These are phyloP conservation scores for Jamesozyma lodderae DNA, from an alignment of 805 yeast genomes.

Conservation along the genomic window DNA sequence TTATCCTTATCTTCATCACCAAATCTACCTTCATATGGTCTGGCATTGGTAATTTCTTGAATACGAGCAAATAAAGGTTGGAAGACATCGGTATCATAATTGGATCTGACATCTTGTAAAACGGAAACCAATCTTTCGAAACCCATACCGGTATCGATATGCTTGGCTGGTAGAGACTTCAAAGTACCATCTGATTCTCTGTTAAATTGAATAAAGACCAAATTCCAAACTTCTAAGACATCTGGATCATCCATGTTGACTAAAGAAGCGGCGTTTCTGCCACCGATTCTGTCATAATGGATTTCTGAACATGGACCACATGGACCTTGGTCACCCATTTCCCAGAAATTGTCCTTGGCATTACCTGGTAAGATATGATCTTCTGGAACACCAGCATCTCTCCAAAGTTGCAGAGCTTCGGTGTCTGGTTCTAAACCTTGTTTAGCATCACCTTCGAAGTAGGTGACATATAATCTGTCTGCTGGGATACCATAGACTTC, in stretches of 20 bases:
- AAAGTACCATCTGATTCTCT: conserved; percentile 82
- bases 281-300: conserved; percentile 97
- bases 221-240: conserved; percentile 95
- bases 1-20: conserved; percentile 92
- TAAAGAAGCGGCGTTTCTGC: conserved; percentile 84
- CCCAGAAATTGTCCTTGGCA: conserved; percentile 95
- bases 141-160: conserved; percentile 98
- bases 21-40: conserved; percentile 85
- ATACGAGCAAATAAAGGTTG: conserved; percentile 78
- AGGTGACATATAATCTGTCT: conserved; percentile 85
- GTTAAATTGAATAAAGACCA: conserved; percentile 93
- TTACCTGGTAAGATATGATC: conserved; percentile 90
- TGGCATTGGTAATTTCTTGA: conserved; percentile 86
- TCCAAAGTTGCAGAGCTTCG: conserved; percentile 87
- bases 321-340: conserved; percentile 99
- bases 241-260: conserved; percentile 98
- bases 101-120: conserved; percentile 81
- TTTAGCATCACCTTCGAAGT: conserved; percentile 86
- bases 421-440: conserved; percentile 84
- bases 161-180: conserved; percentile 83
- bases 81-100: conserved; percentile 96
- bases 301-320: conserved; percentile 99
- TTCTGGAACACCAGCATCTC: conserved; percentile 76
- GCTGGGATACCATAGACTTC: conserved; percentile 69
- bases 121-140: conserved; percentile 95